Evolutionary conservation across 768 basidiomycete genomes (phyloP).

Genomic region (Amanita muscaria): DNA sequence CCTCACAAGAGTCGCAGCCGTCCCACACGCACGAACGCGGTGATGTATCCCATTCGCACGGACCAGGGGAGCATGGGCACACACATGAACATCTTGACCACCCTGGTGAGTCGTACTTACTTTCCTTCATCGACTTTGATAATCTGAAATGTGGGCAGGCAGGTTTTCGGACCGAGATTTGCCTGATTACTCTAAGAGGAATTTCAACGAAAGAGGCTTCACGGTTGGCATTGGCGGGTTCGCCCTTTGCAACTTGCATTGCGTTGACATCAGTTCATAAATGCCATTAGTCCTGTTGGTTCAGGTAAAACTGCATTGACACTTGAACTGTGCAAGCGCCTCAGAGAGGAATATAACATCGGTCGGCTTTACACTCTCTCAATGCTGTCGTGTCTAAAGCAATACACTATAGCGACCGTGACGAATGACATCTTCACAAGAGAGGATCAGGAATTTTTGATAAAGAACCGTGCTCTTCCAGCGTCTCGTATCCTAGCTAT

Average conservation of each 20-base stretch:
- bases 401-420: conserved; percentile 58
- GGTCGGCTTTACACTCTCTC: conserved; percentile 38
- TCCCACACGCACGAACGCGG: conserved; percentile 54
- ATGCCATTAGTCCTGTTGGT: conserved; percentile 77
- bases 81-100: conserved; percentile 91
- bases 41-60: conserved; percentile 44
- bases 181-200: conserved; percentile 75
- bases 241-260: conserved; percentile 16
- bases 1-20: conserved; percentile 24
- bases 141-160: conserved; percentile 36
- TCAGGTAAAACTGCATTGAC: conserved; percentile 96
- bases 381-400: neutral
- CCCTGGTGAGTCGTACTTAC: conserved; percentile 45
- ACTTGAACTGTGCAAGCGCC: conserved; percentile 75
- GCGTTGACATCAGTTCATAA: neutral
- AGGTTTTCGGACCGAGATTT: conserved; percentile 89
- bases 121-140: neutral
- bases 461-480: conserved; percentile 84
- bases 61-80: conserved; percentile 77
- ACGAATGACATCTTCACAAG: conserved; percentile 99
- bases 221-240: conserved; percentile 98
- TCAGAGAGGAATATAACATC: conserved; percentile 84
- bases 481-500: conserved; percentile 85
- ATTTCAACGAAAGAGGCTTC: conserved; percentile 91
- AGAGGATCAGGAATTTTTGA: conserved; percentile 96